Evolutionary conservation across 805 yeast species (phyloP), one percentile per base, ranked within the genome.

Genomic region (Naumovozyma castellii): DNA sequence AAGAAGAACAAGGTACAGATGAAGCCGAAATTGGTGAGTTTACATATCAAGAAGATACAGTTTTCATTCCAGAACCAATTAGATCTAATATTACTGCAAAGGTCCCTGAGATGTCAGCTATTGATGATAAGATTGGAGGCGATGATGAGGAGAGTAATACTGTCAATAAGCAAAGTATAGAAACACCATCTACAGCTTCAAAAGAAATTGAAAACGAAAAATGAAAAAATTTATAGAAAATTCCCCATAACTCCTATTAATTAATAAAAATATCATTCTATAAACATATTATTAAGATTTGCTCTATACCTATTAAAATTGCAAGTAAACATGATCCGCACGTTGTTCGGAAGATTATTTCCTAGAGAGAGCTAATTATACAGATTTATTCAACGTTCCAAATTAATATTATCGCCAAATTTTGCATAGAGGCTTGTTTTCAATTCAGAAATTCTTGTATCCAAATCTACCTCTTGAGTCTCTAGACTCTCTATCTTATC

Each of bases 11-110:
- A 50, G 97, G 97, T 45, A 80, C 92, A 22, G 98, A 90, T 65
- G 72, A 80, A 46, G 78, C 86, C 16, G 87, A 88, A 69, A 85
- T 87, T 56, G 96, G 96, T 51, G 97, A 88, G 64, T 78, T 76
- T 60, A 84, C 94, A 43, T 84, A 68, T 51, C 68, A 65, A 42
- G 85, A 79, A 48, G 80, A 78, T 34, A 73, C 71, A 41, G 72
- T 71, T 49, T 83, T 72, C 64, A 77, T 82, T 42, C 78, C 87
- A 49, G 87, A 83, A 67, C 92, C 94, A 47, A 70, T 80, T 44
- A 77, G 90, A 68, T 78, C 86, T 41, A 60, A 64, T 53, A 51
- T 61, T 51, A 49, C 66, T 13, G 56, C 49, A 29, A n/a, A 6
- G 8, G 14, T 29, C 5, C 32, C 32, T 32, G 19, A 14, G 18